Conservation (phyloP, 2,329 filamentous ascomycete species). For the Knufia petricola region DNA sequence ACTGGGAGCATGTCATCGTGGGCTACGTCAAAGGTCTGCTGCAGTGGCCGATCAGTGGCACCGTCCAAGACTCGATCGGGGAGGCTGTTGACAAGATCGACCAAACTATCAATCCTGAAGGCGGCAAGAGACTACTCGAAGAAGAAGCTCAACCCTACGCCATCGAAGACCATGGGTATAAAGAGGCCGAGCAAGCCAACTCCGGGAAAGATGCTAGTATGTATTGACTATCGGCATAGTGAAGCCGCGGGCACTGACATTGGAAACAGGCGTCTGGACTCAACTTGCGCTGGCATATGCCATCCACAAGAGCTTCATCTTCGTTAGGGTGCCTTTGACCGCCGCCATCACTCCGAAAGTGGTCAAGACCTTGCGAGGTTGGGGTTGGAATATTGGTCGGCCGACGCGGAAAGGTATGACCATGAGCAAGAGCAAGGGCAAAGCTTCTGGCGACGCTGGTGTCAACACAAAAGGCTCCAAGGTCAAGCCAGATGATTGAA, state of each 20-base stretch:
- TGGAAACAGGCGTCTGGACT: constrained; percentile 56
- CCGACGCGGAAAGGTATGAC: constrained; percentile 26
- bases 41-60: constrained; percentile 20
- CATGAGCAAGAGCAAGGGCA: constrained; percentile 28
- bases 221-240: too few relatives aligned
- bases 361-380: constrained; percentile 74
- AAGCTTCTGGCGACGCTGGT: constrained; percentile 22
- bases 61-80: constrained; percentile 11
- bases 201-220: constrained; percentile 61
- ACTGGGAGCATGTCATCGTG: constrained; percentile 37
- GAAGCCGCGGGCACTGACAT: constrained; percentile 18
- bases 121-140: constrained; percentile 10
- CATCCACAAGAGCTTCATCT: constrained; percentile 96
- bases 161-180: constrained; percentile 42
- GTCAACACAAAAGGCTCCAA: constrained; percentile 21
- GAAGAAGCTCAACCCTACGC: constrained; percentile 17
- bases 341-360: constrained; percentile 86
- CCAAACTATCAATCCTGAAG: constrained; percentile 23
- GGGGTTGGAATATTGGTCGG: constrained; percentile 88
- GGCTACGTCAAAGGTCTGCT: constrained; percentile 29
- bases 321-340: constrained; percentile 84
- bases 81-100: constrained; percentile 12
- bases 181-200: constrained; percentile 53
- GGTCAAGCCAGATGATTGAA: constrained; percentile 13
- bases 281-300: constrained; percentile 90